These are phyloP conservation scores for Lunularia cruciata DNA, from an alignment of 225 moss, liverwort and hornwort genomes.

Conservation along the genomic window DNA sequence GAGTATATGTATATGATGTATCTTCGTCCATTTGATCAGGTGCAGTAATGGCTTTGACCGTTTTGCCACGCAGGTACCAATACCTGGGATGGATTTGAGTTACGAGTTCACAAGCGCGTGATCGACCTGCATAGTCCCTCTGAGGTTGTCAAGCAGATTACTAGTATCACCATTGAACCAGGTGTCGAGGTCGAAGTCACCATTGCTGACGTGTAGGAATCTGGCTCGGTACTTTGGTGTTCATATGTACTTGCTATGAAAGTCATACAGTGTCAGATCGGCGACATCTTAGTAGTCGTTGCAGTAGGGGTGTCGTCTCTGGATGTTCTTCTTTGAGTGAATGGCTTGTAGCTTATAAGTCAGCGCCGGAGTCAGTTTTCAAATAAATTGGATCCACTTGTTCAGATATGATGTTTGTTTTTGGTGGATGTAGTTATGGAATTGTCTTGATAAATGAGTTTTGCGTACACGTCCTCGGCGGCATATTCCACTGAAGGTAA, in stretches of 20 bases:
- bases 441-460: too few relatives aligned
- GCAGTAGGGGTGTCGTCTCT: background rate
- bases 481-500: too few relatives aligned
- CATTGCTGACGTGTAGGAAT: slow-evolving; percentile 37
- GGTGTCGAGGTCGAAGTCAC: slow-evolving; percentile 47
- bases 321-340: background rate
- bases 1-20: too few relatives aligned
- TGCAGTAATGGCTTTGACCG: background rate
- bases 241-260: too few relatives aligned
- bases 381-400: too few relatives aligned
- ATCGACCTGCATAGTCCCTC: slow-evolving; percentile 79
- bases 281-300: background rate
- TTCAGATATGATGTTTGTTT: too few relatives aligned
- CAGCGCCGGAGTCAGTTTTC: too few relatives aligned
- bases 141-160: slow-evolving; percentile 84
- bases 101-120: slow-evolving; percentile 80
- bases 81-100: slow-evolving; percentile 74
- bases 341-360: background rate
- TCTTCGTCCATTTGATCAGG: too few relatives aligned
- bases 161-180: slow-evolving; percentile 79
- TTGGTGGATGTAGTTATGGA: too few relatives aligned
- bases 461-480: too few relatives aligned
- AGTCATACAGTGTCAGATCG: background rate
- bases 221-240: background rate
- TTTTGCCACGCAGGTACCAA: slow-evolving; percentile 56